Evolutionary conservation across 2,329 filamentous ascomycete genomes (phyloP).

Genomic region (Curvularia verruculosa): DNA sequence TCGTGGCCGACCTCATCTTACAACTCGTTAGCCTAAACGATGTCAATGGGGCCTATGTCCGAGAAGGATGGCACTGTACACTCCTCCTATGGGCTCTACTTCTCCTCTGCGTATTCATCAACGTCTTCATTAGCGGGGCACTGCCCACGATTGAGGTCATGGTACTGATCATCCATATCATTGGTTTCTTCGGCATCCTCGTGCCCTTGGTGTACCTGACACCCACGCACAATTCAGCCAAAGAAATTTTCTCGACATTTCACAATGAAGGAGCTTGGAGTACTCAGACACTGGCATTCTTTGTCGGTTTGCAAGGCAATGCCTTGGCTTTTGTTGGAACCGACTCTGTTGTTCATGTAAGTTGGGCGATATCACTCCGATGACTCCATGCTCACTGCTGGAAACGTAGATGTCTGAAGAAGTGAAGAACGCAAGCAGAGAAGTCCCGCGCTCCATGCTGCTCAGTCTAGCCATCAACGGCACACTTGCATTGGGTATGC

Average conservation of each 20-base stretch:
- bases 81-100: constrained; percentile 56
- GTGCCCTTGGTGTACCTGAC: constrained; percentile 49
- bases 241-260: constrained; percentile 55
- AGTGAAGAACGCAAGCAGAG: constrained; percentile 45
- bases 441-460: constrained; percentile 53
- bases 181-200: constrained; percentile 60
- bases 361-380: constrained; percentile 6
- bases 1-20: constrained; percentile 44
- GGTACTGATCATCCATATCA: constrained; percentile 58
- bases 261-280: constrained; percentile 55
- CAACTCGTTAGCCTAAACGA: constrained; percentile 49
- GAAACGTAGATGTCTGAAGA: constrained; percentile 47
- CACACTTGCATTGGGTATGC: constrained; percentile 49
- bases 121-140: constrained; percentile 54
- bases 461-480: constrained; percentile 52
- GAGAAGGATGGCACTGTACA: constrained; percentile 58
- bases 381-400: constrained; percentile 8
- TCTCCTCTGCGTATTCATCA: constrained; percentile 52
- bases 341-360: constrained; percentile 48
- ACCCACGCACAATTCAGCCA: constrained; percentile 48
- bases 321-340: constrained; percentile 49
- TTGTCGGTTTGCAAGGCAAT: constrained; percentile 52
- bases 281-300: constrained; percentile 52
- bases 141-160: constrained; percentile 58
- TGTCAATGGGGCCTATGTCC: constrained; percentile 44